Conservation (phyloP, 257 asterid species). For the Solanum pinnatisectum region DNA sequence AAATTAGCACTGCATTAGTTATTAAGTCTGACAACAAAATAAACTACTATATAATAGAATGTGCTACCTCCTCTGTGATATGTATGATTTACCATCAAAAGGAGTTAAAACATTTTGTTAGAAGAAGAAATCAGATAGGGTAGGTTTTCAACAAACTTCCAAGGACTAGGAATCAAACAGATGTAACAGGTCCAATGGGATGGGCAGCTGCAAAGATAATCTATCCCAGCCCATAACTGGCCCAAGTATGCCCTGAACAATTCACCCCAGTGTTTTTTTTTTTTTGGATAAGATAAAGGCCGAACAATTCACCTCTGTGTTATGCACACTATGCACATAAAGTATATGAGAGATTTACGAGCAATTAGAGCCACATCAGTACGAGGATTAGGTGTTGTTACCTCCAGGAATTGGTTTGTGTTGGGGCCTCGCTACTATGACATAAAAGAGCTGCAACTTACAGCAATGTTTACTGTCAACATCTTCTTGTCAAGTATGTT, state of each 20-base stretch:
- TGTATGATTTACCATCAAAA: background rate
- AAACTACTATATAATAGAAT: background rate
- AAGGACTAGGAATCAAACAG: background rate
- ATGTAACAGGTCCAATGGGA: background rate
- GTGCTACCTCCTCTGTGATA: background rate
- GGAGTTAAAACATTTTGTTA: background rate
- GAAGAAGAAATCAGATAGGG: background rate
- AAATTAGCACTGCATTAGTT: background rate
- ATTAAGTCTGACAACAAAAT: background rate
- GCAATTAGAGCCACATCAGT: background rate
- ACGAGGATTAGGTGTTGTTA: background rate
- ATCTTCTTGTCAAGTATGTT: background rate
- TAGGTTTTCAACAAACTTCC: background rate
- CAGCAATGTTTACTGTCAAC: background rate
- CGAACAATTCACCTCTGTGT: background rate
- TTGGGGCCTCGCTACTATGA: background rate
- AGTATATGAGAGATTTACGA: background rate
- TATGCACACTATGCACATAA: background rate
- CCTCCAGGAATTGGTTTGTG: background rate
- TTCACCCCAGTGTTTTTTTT: background rate
- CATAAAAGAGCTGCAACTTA: background rate
- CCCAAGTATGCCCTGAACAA: background rate
- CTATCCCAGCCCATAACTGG: background rate
- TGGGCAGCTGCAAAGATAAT: background rate
- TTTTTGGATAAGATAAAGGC: background rate